Conservation (phyloP, 257 asterid genomes). For the Penstemon davidsonii region DNA sequence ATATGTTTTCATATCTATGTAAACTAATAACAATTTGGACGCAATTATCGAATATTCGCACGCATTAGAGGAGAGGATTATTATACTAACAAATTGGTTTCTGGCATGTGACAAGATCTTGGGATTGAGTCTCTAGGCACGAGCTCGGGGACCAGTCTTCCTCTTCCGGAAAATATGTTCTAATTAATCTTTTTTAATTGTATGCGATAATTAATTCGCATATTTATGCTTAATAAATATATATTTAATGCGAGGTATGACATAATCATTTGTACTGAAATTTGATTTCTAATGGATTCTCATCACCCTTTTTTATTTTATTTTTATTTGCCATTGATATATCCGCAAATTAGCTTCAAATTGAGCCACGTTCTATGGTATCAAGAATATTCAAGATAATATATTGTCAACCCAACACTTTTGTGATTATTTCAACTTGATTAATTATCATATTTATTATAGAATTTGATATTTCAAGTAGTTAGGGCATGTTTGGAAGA, state of each 20-base stretch:
- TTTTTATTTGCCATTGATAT: too few relatives aligned
- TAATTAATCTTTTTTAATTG: not conserved
- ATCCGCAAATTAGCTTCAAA: too few relatives aligned
- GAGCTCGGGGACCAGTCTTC: constrained; percentile 21
- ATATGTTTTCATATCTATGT: constrained; percentile 34
- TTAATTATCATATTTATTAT: too few relatives aligned
- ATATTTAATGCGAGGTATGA: not conserved
- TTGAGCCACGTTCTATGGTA: too few relatives aligned
- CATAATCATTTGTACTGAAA: constrained; percentile 9
- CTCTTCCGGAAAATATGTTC: constrained; percentile 19
- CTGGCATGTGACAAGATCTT: constrained; percentile 52
- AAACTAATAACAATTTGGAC: constrained; percentile 31
- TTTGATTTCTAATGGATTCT: too few relatives aligned
- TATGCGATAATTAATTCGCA: not conserved
- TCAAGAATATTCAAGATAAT: too few relatives aligned
- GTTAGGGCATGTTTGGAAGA: too few relatives aligned
- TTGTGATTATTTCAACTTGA: too few relatives aligned
- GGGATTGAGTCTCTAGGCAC: constrained; percentile 44
- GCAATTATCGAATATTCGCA: constrained; percentile 60
- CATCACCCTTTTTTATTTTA: too few relatives aligned
- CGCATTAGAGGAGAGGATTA: constrained; percentile 41
- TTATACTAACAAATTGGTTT: constrained; percentile 1
- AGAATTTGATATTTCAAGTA: too few relatives aligned
- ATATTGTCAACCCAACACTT: too few relatives aligned
- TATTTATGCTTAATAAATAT: not conserved